Base-by-base conservation (phyloP, 306 rosid species). In the Fagus sylvatica region DNA sequence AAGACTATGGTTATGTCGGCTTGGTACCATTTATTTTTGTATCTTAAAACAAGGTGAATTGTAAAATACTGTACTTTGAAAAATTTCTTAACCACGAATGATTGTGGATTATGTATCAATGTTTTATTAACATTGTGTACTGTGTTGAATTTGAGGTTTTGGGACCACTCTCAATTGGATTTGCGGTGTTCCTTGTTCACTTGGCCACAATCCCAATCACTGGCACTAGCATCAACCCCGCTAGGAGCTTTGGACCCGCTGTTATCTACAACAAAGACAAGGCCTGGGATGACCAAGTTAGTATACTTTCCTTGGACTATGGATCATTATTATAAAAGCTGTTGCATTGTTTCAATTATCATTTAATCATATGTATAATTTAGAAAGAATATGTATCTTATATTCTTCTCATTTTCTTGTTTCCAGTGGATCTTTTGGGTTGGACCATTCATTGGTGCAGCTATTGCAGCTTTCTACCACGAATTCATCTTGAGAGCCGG, bases 151-250 rank as follows among this genome's bases (percentile, higher is more conserved):
- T 51, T 71, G 51, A 94, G 98, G 95, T 94, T 81, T 85, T 94
- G 97, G 97, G 94, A 17, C 98, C 98, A 69, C 96, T 94, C 74
- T 97, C 98, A 78, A 94, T 94, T 78, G 98, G 98, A 62, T 94
- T 94, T 79, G 98, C 97, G 12, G 98, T 94, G 65, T 94, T 94
- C 88, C 87, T 94, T 87, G 97, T 94, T 85, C 98, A 94, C 82
- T 82, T 94, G 94, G 98, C 97, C 54, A 94, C 98, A 72, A 94
- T 94, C 79, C 98, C 98, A 4, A 80, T 94, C 76, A 94, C 98
- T 0, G 98, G 98, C 37, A 94, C 98, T 0, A 97, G 98, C 72
- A 91, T 94, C 64, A 94, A 94, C 87, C 98, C 98, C 0, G 98
- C 98, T 33, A 91, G 98, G 76, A 94, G 98, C 81, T 85, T 94